These are phyloP conservation scores for Venturia oleaginea DNA, from an alignment of 2,329 filamentous ascomycete genomes.

Conservation along the genomic window DNA sequence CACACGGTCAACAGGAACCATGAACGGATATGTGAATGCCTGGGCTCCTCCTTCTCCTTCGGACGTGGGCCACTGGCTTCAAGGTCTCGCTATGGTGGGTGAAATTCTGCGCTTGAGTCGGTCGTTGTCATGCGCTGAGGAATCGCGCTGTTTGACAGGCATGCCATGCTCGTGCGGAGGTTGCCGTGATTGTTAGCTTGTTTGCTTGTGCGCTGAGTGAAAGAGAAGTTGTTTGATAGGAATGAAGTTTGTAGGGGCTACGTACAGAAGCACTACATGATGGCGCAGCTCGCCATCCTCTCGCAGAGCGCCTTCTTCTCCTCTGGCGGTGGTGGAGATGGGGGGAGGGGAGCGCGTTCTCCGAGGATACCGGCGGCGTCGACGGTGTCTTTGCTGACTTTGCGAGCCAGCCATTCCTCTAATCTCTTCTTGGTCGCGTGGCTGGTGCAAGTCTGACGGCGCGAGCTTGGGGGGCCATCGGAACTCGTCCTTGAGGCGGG, in stretches of 20 bases:
- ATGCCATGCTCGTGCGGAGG: background rate
- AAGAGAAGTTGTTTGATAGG: background rate
- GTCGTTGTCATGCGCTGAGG: background rate
- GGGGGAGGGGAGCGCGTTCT: background rate
- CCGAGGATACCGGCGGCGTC: background rate
- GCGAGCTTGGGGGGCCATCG: background rate
- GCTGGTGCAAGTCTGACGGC: background rate
- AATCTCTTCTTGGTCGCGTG: background rate
- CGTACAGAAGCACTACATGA: background rate
- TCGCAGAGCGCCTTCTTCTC: background rate
- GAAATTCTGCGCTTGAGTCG: background rate
- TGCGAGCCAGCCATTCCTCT: constrained; percentile 1
- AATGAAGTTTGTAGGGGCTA: background rate
- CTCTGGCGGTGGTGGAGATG: background rate
- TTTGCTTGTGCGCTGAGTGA: background rate
- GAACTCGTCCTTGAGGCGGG: background rate
- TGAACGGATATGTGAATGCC: constrained; percentile 62
- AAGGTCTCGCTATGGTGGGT: background rate
- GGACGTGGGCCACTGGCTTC: background rate
- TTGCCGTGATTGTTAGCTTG: background rate
- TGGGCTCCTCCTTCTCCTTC: constrained; percentile 21
- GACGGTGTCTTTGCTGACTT: background rate
- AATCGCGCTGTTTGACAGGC: background rate
- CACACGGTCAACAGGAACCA: constrained; percentile 81
- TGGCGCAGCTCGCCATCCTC: background rate